phyloP scores from a whole-genome alignment of 1,284 basidiomycete species.

The Hymenochaete sp. region DNA sequence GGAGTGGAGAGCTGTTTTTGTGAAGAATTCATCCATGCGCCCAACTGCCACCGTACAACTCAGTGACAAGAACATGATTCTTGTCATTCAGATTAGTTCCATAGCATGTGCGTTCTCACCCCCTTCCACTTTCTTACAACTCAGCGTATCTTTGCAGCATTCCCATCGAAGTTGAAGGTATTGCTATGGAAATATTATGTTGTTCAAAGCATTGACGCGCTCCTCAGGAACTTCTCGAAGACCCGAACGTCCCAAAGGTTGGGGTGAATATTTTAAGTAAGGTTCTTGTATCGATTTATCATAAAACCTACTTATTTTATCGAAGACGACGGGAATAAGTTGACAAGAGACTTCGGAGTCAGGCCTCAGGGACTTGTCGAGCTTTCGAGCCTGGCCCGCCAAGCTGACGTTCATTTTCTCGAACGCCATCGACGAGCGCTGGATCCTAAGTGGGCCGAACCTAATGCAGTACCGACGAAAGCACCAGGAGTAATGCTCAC shows the following conservation, averaged over 20 bases:
- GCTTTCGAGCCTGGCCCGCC: conserved; percentile 41
- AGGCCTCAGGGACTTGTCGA: conserved; percentile 44
- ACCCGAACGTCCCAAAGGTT: conserved; percentile 37
- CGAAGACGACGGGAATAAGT: conserved; percentile 52
- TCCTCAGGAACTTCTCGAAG: conserved; percentile 44
- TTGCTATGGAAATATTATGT: background rate
- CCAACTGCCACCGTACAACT: conserved; percentile 47
- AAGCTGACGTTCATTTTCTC: conserved; percentile 34
- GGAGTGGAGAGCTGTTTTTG: conserved; percentile 44
- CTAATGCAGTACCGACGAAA: background rate
- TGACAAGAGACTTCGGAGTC: conserved; percentile 53
- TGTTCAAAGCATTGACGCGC: no score
- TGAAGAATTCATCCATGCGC: conserved; percentile 26
- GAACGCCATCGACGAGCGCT: conserved; percentile 23
- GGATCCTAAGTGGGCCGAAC: background rate
- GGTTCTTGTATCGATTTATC: conserved; percentile 19
- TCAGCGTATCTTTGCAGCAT: background rate
- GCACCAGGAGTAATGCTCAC: conserved; percentile 37
- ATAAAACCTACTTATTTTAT: background rate
- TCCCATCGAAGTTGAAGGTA: conserved; percentile 8
- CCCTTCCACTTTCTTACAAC: background rate
- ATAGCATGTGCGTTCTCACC: conserved; percentile 39
- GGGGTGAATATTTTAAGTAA: conserved; percentile 55
- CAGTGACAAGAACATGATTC: conserved; percentile 36
- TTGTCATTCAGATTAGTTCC: conserved; percentile 47